Evolutionary conservation across 495 filamentous ascomycete species (phyloP), one percentile per base, ranked within the genome.

Genomic region (Penicillium desertorum): DNA sequence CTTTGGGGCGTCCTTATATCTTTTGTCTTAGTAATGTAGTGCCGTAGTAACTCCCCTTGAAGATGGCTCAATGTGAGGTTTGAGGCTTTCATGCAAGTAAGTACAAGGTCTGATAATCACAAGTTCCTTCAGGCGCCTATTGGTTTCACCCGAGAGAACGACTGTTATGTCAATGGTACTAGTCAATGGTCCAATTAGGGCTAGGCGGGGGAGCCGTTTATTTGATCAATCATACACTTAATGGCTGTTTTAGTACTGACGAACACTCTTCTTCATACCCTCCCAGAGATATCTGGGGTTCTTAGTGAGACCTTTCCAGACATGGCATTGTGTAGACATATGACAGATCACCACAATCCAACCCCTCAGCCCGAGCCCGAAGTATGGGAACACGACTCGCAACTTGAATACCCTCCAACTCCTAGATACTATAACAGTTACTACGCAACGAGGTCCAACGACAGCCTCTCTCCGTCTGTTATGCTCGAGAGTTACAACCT

Each of bases 1-100:
- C 57, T 34, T 43, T 63, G 32, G 48, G 49, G 49, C 47, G 20
- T 41, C 23, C 43, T 55, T 55, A 17, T 14, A 36, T 6, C 5
- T 27, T 30, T 34, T 49, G 20, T 32, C 36, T 8, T 39, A 17
- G 16, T 53, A 34, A 14, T 4, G 56, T 58, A 58, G 29, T 58
- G 37, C 25, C 22, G 17, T 39, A 17, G n/a, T n/a, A n/a, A n/a
- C n/a, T n/a, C n/a, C n/a, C n/a, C 12, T n/a, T 39, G 16, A 17
- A 39, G 16, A 5, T 39, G 16, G 2, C 5, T 39, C 6, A 9
- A 39, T 8, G 23, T 25, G 23, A 25, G 23, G 23, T 25, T 25
- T n/a, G n/a, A 5, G 16, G 16, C 0, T 7, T 9, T 17, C 7
- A 17, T 39, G 16, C 16, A 17, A 8, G 14, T n/a, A 7, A 39